These are phyloP conservation scores for Ampelomyces quisqualis DNA, from an alignment of 2,329 filamentous ascomycete species.

Conservation along the genomic window DNA sequence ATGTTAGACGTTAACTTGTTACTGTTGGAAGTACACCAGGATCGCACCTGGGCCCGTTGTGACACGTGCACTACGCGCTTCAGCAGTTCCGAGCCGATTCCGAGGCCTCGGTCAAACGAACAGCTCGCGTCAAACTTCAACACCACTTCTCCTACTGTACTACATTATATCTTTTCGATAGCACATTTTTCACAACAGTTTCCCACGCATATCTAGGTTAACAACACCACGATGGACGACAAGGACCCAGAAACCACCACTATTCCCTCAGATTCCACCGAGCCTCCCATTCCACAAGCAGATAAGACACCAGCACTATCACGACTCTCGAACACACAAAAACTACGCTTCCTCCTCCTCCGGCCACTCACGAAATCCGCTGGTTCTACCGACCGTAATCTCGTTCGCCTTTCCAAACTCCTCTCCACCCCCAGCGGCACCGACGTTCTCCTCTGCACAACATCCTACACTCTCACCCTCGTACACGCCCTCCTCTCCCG, in stretches of 20 bases:
- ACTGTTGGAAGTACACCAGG: too few species aligned
- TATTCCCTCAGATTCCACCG: conserved; percentile 19
- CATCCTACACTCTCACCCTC: conserved; percentile 48
- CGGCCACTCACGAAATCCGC: conserved; percentile 22
- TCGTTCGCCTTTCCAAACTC: conserved; percentile 39
- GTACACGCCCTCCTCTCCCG: conserved; percentile 43
- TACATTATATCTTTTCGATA: conserved; percentile 1
- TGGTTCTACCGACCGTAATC: conserved; percentile 31
- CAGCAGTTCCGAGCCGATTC: conserved; percentile 2
- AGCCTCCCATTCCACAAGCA: conserved; percentile 7
- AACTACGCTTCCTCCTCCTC: conserved; percentile 17
- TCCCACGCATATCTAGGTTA: not conserved
- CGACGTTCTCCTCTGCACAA: conserved; percentile 47
- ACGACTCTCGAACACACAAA: conserved; percentile 12
- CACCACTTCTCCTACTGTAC: not conserved
- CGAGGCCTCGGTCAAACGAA: conserved; percentile 4
- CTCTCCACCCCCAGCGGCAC: conserved; percentile 45
- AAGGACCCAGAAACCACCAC: conserved; percentile 23
- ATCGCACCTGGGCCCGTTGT: too few species aligned
- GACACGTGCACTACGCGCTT: too few species aligned
- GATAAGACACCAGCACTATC: conserved; percentile 12
- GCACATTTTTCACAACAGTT: not conserved
- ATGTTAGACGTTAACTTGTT: too few species aligned
- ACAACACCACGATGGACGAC: conserved; percentile 16
- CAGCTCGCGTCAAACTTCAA: conserved; percentile 1